Conservation (phyloP, 1,139 yeast species). For the Candida anutae region DNA sequence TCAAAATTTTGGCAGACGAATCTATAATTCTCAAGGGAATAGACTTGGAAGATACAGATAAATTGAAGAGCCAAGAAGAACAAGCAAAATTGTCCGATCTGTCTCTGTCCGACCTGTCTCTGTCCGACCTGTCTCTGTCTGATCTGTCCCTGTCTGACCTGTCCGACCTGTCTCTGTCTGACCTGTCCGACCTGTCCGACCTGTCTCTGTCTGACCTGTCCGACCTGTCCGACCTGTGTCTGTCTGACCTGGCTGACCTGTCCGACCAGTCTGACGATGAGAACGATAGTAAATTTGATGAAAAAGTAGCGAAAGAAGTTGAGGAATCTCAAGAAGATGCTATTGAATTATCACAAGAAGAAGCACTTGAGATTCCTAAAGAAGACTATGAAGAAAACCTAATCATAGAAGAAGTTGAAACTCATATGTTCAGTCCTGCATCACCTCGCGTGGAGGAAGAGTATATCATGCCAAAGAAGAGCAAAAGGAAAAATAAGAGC, state of each 20-base stretch:
- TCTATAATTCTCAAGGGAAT: slow-evolving; percentile 28
- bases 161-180: too few relatives aligned
- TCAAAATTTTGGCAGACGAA: slow-evolving; percentile 30
- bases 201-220: too few relatives aligned
- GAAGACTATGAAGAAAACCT: slow-evolving; percentile 10
- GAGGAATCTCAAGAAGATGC: slow-evolving; percentile 5
- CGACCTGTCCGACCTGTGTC: too few relatives aligned
- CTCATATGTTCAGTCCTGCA: slow-evolving; percentile 4
- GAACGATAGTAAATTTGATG: too few relatives aligned
- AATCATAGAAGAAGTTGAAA: slow-evolving; percentile 11
- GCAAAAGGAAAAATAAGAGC: slow-evolving; percentile 8
- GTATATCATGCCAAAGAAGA: slow-evolving; percentile 4
- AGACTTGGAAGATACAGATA: slow-evolving; percentile 7
- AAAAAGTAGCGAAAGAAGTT: slow-evolving; percentile 2
- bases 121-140: too few relatives aligned
- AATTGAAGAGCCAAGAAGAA: slow-evolving; percentile 2
- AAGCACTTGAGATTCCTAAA: slow-evolving; percentile 6
- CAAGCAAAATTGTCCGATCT: slow-evolving; percentile 6
- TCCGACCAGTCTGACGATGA: too few relatives aligned
- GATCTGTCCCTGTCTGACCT: too few relatives aligned
- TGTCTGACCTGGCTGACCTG: too few relatives aligned
- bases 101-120: too few relatives aligned
- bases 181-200: too few relatives aligned
- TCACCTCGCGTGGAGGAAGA: slow-evolving; percentile 2
- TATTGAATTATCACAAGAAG: slow-evolving; percentile 7